A percentile compares a stretch with the other conserved stretches of the same genome.
Evolutionary conservation across 805 yeast genomes (phyloP).

Genomic region (Zygosaccharomyces rouxii): DNA sequence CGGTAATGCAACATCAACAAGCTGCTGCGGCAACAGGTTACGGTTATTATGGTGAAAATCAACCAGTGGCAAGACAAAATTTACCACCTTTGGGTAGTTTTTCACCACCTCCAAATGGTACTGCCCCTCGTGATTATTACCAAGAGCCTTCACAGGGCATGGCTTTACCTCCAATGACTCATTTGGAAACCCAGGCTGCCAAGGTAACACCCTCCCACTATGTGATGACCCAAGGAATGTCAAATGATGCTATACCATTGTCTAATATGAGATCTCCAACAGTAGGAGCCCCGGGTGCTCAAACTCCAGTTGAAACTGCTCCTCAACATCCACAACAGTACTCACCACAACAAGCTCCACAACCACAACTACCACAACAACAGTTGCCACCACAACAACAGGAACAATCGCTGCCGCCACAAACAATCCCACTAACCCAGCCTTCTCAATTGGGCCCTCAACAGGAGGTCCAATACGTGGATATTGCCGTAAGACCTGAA

Average conservation of each 20-base stretch:
- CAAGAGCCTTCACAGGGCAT: constrained; percentile 20
- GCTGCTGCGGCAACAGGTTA: constrained; percentile 5
- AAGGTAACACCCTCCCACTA: constrained; percentile 11
- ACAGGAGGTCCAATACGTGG: constrained; percentile 17
- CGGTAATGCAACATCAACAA: constrained; percentile 7
- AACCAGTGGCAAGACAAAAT: constrained; percentile 22
- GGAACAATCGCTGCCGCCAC: constrained; percentile 16
- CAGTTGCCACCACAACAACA: constrained; percentile 29
- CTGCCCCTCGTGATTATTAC: constrained; percentile 18
- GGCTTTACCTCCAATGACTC: constrained; percentile 28
- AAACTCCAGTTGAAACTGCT: constrained; percentile 14
- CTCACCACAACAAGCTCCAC: constrained; percentile 13
- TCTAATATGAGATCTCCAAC: constrained; percentile 36
- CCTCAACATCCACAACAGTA: constrained; percentile 13
- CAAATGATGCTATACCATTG: constrained; percentile 33
- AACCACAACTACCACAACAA: constrained; percentile 24
- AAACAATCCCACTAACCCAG: constrained; percentile 5
- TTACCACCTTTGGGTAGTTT: constrained; percentile 38
- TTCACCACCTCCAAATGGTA: constrained; percentile 36
- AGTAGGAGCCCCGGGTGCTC: constrained; percentile 18
- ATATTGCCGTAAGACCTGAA: constrained; percentile 37
- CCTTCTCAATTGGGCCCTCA: constrained; percentile 26
- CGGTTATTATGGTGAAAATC: constrained; percentile 14
- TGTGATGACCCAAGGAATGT: constrained; percentile 17
- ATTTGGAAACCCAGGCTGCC: constrained; percentile 10